Evolutionary conservation across 768 basidiomycete species (phyloP).

Genomic region (Rhizopogon vulgaris): DNA sequence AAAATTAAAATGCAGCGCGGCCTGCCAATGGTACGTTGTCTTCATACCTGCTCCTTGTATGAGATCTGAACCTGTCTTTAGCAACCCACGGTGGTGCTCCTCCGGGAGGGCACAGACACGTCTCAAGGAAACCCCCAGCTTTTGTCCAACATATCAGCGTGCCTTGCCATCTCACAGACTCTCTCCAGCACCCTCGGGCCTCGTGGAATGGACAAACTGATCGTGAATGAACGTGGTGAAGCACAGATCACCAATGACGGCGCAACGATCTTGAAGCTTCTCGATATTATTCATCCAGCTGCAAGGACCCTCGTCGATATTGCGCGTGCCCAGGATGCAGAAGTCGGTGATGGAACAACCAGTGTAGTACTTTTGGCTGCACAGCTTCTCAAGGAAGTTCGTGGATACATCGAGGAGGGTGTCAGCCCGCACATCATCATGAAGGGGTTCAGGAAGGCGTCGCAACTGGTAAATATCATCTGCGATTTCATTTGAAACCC

Average conservation of each 20-base stretch:
- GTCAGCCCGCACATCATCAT: constrained; percentile 97
- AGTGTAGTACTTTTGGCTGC: constrained; percentile 93
- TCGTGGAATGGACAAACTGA: constrained; percentile 97
- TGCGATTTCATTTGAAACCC: constrained; percentile 6
- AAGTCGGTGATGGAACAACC: constrained; percentile 98
- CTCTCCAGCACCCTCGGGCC: constrained; percentile 95
- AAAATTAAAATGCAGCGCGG: constrained; percentile 71
- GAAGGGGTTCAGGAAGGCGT: constrained; percentile 89
- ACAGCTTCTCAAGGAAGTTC: constrained; percentile 89
- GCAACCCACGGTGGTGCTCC: constrained; percentile 98
- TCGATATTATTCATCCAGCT: constrained; percentile 97
- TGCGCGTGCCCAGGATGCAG: constrained; percentile 95
- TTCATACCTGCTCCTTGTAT: background rate
- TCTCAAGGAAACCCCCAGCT: constrained; percentile 92
- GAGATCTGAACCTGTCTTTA: constrained; percentile 27
- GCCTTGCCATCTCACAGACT: constrained; percentile 88
- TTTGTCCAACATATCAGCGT: constrained; percentile 93
- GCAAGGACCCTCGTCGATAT: constrained; percentile 98
- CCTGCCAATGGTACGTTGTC: constrained; percentile 61
- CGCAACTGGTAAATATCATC: constrained; percentile 58
- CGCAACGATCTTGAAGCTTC: constrained; percentile 93
- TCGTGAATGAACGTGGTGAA: constrained; percentile 88
- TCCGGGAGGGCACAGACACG: constrained; percentile 93
- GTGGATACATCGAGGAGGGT: constrained; percentile 90
- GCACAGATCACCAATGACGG: constrained; percentile 99